Evolutionary conservation across 805 yeast species (phyloP).

Genomic region (Suhomyces vadensis): DNA sequence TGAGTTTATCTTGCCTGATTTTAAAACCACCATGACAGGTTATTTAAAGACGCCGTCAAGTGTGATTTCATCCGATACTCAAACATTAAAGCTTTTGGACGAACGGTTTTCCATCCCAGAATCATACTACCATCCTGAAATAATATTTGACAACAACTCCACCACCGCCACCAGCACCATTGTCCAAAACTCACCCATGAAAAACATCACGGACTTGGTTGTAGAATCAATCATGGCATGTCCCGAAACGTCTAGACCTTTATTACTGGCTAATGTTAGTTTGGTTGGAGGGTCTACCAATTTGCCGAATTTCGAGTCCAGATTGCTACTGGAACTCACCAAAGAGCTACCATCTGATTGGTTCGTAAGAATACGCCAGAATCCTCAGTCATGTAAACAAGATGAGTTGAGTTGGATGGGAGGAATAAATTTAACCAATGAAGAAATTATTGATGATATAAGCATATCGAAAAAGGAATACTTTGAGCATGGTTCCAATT

Average conservation of each 20-base stretch:
- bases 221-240: slow-evolving; percentile 66
- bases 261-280: slow-evolving; percentile 76
- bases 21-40: slow-evolving; percentile 77
- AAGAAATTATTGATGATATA: slow-evolving; percentile 49
- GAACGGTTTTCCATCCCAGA: slow-evolving; percentile 92
- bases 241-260: slow-evolving; percentile 73
- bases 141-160: slow-evolving; percentile 41
- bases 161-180: slow-evolving; percentile 29
- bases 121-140: slow-evolving; percentile 79
- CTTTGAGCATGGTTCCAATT: slow-evolving; percentile 74
- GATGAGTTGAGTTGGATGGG: slow-evolving; percentile 42
- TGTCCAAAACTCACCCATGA: slow-evolving; percentile 52
- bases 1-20: slow-evolving; percentile 86
- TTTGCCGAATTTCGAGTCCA: slow-evolving; percentile 61
- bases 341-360: slow-evolving; percentile 72
- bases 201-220: slow-evolving; percentile 74
- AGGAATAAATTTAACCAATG: slow-evolving; percentile 32
- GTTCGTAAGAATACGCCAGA: slow-evolving; percentile 48
- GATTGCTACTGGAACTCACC: slow-evolving; percentile 63
- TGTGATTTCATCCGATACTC: slow-evolving; percentile 44
- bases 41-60: slow-evolving; percentile 47
- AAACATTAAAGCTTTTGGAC: slow-evolving; percentile 67
- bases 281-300: slow-evolving; percentile 82
- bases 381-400: slow-evolving; percentile 17
- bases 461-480: slow-evolving; percentile 78